These are phyloP conservation scores for Stagonosporopsis tanaceti DNA, from an alignment of 2,329 filamentous ascomycete species.

Conservation along the genomic window DNA sequence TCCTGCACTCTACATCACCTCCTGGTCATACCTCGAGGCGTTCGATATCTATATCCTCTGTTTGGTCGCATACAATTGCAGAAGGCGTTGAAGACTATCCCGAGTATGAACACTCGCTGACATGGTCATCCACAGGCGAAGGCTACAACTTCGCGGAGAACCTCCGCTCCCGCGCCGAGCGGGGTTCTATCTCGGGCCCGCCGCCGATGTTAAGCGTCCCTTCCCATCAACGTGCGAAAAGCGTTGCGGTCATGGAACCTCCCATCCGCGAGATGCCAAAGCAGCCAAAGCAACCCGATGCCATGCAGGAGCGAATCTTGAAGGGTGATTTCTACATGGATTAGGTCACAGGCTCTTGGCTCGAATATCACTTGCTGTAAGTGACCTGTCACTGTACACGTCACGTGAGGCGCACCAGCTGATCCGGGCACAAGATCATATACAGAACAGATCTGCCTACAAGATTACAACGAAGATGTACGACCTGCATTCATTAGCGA, in stretches of 20 bases:
- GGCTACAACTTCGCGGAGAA: conserved; percentile 98
- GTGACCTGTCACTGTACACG: neutral
- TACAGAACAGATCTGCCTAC: conserved; percentile 11
- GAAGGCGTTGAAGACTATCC: conserved; percentile 43
- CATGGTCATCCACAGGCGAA: conserved; percentile 74
- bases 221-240: conserved; percentile 72
- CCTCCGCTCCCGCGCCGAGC: conserved; percentile 89
- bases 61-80: conserved; percentile 41
- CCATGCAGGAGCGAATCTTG: conserved; percentile 94
- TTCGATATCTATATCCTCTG: conserved; percentile 37
- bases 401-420: neutral
- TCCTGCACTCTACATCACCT: conserved; percentile 34
- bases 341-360: conserved; percentile 52
- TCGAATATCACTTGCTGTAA: conserved; percentile 7
- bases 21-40: conserved; percentile 27
- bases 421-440: conserved; percentile 3
- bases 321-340: conserved; percentile 99
- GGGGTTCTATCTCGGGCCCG: conserved; percentile 64
- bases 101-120: conserved; percentile 68
- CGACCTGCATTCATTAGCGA: conserved; percentile 25
- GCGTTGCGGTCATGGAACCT: conserved; percentile 68
- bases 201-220: conserved; percentile 25
- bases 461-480: conserved; percentile 25
- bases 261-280: conserved; percentile 67
- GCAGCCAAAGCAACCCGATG: conserved; percentile 71